These are phyloP conservation scores for Edaphochlamys debaryana DNA, from an alignment of 139 green algal species.

Conservation along the genomic window DNA sequence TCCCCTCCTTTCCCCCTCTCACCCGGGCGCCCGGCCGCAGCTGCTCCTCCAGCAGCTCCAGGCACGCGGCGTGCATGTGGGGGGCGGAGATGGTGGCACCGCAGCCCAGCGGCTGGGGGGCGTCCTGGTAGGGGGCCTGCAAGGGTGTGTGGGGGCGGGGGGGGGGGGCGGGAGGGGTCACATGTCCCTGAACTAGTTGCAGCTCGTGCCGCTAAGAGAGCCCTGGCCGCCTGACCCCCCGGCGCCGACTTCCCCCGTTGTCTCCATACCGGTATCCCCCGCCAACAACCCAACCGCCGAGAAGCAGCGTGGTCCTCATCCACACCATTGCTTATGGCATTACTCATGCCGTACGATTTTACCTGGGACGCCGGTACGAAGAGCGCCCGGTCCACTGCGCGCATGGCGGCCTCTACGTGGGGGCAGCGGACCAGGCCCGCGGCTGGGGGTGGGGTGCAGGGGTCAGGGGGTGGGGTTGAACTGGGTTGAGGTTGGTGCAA, in stretches of 20 bases:
- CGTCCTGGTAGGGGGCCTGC: conserved; percentile 29
- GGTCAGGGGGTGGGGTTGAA: not conserved
- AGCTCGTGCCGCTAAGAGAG: too few species aligned
- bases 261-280: too few species aligned
- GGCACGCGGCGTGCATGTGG: conserved; percentile 92
- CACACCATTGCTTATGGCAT: too few species aligned
- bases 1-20: not conserved
- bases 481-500: too few species aligned
- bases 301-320: too few species aligned
- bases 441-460: conserved; percentile 12
- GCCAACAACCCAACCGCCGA: too few species aligned
- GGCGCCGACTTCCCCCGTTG: too few species aligned
- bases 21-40: conserved; percentile 55
- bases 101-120: conserved; percentile 22
- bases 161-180: too few species aligned
- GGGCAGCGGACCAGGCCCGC: conserved; percentile 1
- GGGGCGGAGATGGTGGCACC: conserved; percentile 77
- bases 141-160: not conserved
- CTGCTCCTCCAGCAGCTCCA: conserved; percentile 81
- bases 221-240: too few species aligned
- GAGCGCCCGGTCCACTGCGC: conserved; percentile 39
- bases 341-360: too few species aligned
- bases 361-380: conserved; percentile 35
- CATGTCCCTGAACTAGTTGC: too few species aligned
- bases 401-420: conserved; percentile 28